Evolutionary conservation across 331 rosid species (phyloP).

Genomic region (Phaseolus coccineus): DNA sequence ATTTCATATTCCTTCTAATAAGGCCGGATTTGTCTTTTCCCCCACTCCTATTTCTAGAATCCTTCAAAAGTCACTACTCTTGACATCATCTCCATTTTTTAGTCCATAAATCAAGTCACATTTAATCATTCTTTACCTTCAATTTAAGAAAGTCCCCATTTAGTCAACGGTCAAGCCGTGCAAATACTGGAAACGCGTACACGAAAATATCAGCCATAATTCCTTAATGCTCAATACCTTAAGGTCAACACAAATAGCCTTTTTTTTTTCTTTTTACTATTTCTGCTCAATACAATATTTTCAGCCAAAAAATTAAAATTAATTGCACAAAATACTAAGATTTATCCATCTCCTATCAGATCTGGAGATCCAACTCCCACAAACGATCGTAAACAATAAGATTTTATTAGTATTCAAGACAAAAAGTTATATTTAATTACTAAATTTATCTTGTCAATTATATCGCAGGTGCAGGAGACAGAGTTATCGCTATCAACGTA

Average conservation of each 20-base stretch:
- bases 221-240: neutral
- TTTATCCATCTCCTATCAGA: no score
- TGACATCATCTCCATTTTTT: neutral
- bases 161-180: conserved; percentile 43
- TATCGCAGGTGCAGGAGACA: neutral
- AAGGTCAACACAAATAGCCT: neutral
- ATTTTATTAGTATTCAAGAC: neutral
- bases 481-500: conserved; percentile 6
- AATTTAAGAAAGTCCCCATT: neutral
- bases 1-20: neutral
- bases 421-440: neutral
- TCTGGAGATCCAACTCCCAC: no score
- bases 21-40: conserved; percentile 17
- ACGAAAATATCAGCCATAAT: neutral
- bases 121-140: neutral
- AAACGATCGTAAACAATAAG: no score
- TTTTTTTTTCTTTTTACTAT: no score
- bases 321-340: no score
- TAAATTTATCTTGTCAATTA: neutral
- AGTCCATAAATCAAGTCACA: neutral
- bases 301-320: no score
- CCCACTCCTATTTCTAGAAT: neutral
- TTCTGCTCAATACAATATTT: no score
- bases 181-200: conserved; percentile 46
- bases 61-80: neutral